Evolutionary conservation across 106 monocot species (phyloP).

Genomic region (Gastrodia elata): DNA sequence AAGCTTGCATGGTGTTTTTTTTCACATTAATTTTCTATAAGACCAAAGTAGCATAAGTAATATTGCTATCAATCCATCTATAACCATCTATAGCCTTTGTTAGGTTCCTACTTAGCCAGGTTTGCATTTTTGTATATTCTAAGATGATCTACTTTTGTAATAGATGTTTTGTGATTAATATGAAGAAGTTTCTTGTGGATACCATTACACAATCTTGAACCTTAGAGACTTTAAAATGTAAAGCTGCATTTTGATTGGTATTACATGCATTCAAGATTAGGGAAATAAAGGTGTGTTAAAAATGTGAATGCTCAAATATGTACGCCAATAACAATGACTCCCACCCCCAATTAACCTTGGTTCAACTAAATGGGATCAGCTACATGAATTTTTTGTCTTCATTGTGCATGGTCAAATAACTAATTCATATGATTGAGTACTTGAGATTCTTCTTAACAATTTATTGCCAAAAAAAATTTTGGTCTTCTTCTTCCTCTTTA

Average conservation of each 20-base stretch:
- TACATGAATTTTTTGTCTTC: too few species aligned
- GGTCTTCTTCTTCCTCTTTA: too few species aligned
- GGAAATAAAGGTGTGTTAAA: not conserved
- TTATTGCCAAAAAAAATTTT: too few species aligned
- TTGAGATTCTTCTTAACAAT: too few species aligned
- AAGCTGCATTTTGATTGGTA: not conserved
- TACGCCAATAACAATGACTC: too few species aligned
- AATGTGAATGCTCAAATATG: not conserved
- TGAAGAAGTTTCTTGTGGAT: not conserved
- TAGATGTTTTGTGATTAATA: not conserved
- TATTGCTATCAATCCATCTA: not conserved
- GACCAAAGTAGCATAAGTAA: not conserved
- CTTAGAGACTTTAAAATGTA: not conserved
- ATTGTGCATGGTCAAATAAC: too few species aligned
- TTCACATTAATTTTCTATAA: not conserved
- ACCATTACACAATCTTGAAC: not conserved
- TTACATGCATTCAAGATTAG: not conserved
- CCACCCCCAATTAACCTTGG: too few species aligned
- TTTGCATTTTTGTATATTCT: not conserved
- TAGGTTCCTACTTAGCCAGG: too few species aligned
- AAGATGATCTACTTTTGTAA: not conserved
- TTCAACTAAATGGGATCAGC: too few species aligned
- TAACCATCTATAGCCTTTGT: not conserved
- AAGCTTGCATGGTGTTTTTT: not conserved
- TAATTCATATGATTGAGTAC: too few species aligned